Conservation (phyloP, 2,329 filamentous ascomycete genomes). For the Teratosphaeria epicoccoides region DNA sequence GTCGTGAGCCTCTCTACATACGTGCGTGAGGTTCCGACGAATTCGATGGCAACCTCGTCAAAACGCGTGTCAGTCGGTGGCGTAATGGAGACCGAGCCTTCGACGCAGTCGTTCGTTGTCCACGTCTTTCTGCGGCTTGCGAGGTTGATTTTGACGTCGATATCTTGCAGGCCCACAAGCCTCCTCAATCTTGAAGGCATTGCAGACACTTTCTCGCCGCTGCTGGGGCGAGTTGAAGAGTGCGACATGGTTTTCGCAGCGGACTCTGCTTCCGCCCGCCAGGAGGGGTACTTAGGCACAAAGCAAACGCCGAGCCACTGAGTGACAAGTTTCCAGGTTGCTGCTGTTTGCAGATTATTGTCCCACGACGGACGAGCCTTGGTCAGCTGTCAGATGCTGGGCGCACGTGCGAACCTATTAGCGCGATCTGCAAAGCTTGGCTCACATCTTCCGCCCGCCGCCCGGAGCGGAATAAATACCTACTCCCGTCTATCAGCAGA, state of each 20-base stretch:
- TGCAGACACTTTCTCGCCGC: neutral
- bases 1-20: constrained; percentile 45
- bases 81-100: constrained; percentile 43
- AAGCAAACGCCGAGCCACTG: neutral
- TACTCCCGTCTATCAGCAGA: neutral
- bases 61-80: constrained; percentile 44
- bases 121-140: constrained; percentile 34
- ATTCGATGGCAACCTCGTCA: constrained; percentile 48
- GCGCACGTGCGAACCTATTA: neutral
- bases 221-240: neutral
- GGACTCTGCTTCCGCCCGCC: neutral
- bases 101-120: constrained; percentile 48
- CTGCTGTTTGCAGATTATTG: neutral
- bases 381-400: neutral
- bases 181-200: constrained; percentile 18
- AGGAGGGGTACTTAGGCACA: neutral
- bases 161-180: constrained; percentile 23
- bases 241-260: neutral
- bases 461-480: too few relatives aligned
- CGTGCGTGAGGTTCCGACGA: constrained; percentile 44
- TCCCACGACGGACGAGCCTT: neutral
- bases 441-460: too few relatives aligned
- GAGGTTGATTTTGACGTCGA: constrained; percentile 34
- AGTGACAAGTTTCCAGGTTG: neutral
- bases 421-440: neutral